Percentiles rank a stretch among this genome's conserved stretches.
phyloP scores from a whole-genome alignment of 2,329 filamentous ascomycete genomes.

The Parastagonospora avenae region DNA sequence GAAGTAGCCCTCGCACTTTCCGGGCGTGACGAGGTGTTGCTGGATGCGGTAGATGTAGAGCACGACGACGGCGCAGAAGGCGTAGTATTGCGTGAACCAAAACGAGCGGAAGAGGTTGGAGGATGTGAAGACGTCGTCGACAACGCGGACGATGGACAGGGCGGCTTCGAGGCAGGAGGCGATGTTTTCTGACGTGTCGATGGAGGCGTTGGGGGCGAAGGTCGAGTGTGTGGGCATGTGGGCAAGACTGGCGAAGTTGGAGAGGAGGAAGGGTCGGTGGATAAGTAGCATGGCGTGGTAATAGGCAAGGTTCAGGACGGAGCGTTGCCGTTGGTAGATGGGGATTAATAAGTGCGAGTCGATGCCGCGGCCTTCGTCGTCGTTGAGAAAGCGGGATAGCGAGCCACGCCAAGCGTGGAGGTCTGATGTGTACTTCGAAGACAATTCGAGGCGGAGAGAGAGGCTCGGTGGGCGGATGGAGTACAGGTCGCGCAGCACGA shows the following conservation, averaged over 20 bases:
- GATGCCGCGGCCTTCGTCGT: conserved; percentile 36
- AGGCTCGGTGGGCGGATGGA: conserved; percentile 43
- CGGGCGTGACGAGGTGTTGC: conserved; percentile 51
- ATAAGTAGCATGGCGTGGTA: conserved; percentile 62
- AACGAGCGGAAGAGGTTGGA: conserved; percentile 54
- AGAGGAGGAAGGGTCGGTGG: conserved; percentile 60
- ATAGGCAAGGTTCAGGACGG: conserved; percentile 60
- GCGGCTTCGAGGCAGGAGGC: conserved; percentile 56
- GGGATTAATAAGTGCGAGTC: conserved; percentile 53
- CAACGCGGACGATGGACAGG: conserved; percentile 52
- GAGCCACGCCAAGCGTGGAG: conserved; percentile 54
- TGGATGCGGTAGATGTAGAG: conserved; percentile 62
- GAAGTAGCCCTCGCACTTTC: conserved; percentile 56
- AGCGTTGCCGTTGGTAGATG: conserved; percentile 60
- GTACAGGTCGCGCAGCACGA: conserved; percentile 54
- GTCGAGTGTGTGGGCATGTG: conserved; percentile 31
- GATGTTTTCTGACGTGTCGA: conserved; percentile 42
- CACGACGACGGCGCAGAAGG: conserved; percentile 60
- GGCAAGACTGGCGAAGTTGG: conserved; percentile 46
- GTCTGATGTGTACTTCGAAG: conserved; percentile 50
- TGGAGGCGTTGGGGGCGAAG: conserved; percentile 10
- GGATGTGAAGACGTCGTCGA: conserved; percentile 49
- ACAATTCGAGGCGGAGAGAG: conserved; percentile 42
- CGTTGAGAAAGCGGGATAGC: conserved; percentile 50
- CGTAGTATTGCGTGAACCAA: conserved; percentile 61